Evolutionary conservation across 2,329 filamentous ascomycete genomes (phyloP), one percentile per base, ranked within the genome.

Genomic region (Paracamarosporium sp.): DNA sequence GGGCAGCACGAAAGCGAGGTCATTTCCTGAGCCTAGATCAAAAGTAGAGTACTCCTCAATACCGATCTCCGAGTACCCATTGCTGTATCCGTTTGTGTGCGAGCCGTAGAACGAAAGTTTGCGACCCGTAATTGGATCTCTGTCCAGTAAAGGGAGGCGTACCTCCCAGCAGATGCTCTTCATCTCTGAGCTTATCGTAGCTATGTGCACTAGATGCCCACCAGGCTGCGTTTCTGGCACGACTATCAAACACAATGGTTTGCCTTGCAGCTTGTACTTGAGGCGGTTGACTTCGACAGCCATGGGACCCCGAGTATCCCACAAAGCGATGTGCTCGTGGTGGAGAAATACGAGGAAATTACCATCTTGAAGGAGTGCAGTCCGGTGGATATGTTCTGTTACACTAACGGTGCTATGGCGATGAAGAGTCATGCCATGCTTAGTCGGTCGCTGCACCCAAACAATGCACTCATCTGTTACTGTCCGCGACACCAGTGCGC

Each of bases 131-230:
- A 63, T 53, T 6, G 68, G 64, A 48, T 76, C 68, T 22, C 58
- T 62, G 27, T 70, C 64, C 25, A 72, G 69, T 36, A 77, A 72
- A 0, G 90, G 89, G 15, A 93, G 77, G 17, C 80, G 79, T 20
- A 95, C 76, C 73, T 95, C 88, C 92, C 93, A 97, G 0, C 92
- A 91, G 44, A 95, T 81, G 0, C 93, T 92, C 53, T 86, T 85
- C 79, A 92, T 88, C 57, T 90, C 87, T 1, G 91, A 92, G 13
- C 88, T 92, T 43, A 97, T 86, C 0, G 90, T 93, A n/a, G 91
- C 92, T 56, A 97, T 84, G 71, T 96, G 91, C 8, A 80, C 74
- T 1, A 65, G 63, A 24, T 69, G 67, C 9, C 84, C 81, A 27
- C 82, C 83, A 9, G 86, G 79, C 45, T 85, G 82, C 7, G 82